Base-by-base conservation (phyloP, 169 alveolate genomes). In the Amoebophrya sp. region DNA sequence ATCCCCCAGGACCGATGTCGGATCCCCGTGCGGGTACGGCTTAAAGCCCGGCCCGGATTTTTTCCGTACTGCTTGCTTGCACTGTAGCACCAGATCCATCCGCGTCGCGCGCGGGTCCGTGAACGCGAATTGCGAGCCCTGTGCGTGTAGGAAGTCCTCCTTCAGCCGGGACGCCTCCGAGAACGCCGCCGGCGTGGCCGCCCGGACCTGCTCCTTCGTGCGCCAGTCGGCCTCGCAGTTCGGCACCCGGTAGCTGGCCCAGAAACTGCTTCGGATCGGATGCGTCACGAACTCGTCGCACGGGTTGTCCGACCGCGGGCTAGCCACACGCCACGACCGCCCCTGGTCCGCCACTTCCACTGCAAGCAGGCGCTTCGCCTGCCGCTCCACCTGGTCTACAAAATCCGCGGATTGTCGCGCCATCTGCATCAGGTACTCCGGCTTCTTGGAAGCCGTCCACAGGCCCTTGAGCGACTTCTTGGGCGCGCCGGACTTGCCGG, bases 201-300 rank as follows among this genome's bases (percentile, higher is more conserved):
- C 34, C 23, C 78, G 4, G 29, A 29, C 26, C 78, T 58, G 26
- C 23, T 58, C 78, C 26, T 13, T 13, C 78, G 78, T 58, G 78
- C 78, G 78, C 78, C 78, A 58, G 78, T 58, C 78, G 10, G 78
- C 78, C 29, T 58, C 39, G 7, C 5, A 10, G 78, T 16, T 58
- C 10, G 78, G 78, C 34, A 58, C 78, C 10, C 78, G 78, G 34
- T 58, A 58, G 7, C 23, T 2, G 29, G 78, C 7, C 78, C 78
- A 58, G 78, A 58, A 58, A 10, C 39, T 23, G 38, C 34, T 1
- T 16, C 78, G 78, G 34, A 58, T 29, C 29, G 78, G 78, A 1
- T 58, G 78, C 78, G 78, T n/a, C 78, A n/a, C 34, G 78, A 58
- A 58, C 78, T 58, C 78, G 78, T 58, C 78, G 78, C 78, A 58